Evolutionary conservation across 176 grass and related monocot genomes (phyloP).

Genomic region (Aegilops tauschii): DNA sequence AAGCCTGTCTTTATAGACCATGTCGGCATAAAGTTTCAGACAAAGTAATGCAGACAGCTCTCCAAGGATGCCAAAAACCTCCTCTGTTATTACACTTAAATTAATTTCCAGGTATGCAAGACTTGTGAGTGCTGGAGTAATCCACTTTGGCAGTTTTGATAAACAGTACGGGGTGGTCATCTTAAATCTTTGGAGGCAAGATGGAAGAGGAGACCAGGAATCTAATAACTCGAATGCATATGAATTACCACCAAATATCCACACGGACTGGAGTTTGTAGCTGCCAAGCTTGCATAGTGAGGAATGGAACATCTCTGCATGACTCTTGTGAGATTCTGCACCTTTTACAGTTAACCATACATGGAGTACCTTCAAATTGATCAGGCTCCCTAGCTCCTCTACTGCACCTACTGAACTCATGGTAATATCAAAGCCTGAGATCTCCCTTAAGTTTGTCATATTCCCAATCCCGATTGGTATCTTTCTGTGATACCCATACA

Average conservation of each 20-base stretch:
- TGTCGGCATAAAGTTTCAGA: background rate
- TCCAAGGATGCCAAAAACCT: background rate
- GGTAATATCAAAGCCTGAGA: too few species aligned
- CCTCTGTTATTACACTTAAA: background rate
- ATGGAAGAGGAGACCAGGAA: slow-evolving; percentile 6
- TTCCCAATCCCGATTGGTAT: background rate
- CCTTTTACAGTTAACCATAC: background rate
- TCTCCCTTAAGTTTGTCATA: too few species aligned
- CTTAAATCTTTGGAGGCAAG: background rate
- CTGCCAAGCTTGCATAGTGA: slow-evolving; percentile 5
- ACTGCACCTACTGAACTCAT: too few species aligned
- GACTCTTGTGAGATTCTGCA: background rate
- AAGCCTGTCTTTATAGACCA: too few species aligned
- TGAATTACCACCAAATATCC: fast-evolving
- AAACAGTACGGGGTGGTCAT: background rate
- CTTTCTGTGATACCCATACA: too few species aligned
- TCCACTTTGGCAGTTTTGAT: background rate
- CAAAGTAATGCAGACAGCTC: background rate
- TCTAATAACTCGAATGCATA: background rate
- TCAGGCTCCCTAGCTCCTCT: background rate
- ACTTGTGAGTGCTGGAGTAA: background rate
- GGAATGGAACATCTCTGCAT: background rate
- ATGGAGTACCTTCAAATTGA: background rate
- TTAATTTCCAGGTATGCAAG: background rate
- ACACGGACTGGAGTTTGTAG: background rate